Conservation (phyloP, 345 rosid species). For the Euphorbia pulcherrima region DNA sequence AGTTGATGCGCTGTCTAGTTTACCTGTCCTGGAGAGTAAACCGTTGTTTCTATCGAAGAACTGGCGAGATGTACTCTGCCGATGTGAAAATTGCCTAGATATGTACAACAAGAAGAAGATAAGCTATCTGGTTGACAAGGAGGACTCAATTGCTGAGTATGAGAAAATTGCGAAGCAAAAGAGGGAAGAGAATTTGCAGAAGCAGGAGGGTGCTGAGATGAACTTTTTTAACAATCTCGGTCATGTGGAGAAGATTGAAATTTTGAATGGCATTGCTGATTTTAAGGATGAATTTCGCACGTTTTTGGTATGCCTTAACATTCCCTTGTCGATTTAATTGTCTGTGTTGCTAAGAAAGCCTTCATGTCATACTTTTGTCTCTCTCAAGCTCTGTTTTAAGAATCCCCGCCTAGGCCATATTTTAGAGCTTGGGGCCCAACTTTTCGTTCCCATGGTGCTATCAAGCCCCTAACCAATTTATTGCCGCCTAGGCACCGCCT, state of each 20-base stretch:
- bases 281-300: conserved; percentile 62
- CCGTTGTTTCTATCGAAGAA: conserved; percentile 75
- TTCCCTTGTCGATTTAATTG: background rate
- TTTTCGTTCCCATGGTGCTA: too few species aligned
- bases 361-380: background rate
- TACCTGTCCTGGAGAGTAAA: conserved; percentile 38
- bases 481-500: too few species aligned
- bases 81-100: conserved; percentile 63
- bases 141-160: conserved; percentile 83
- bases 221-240: conserved; percentile 64
- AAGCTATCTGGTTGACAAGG: conserved; percentile 65
- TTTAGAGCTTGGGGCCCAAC: too few species aligned
- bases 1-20: conserved; percentile 17
- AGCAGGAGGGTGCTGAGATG: conserved; percentile 67
- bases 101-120: conserved; percentile 57
- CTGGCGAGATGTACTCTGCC: conserved; percentile 84
- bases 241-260: conserved; percentile 88
- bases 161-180: conserved; percentile 81
- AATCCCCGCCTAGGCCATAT: too few species aligned
- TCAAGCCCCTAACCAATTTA: too few species aligned
- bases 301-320: conserved; percentile 52
- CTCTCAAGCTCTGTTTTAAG: background rate
- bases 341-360: background rate
- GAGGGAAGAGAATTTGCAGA: conserved; percentile 84
- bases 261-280: conserved; percentile 81